phyloP scores from a whole-genome alignment of 139 green algal genomes.

The Chlamydomonas sp. region DNA sequence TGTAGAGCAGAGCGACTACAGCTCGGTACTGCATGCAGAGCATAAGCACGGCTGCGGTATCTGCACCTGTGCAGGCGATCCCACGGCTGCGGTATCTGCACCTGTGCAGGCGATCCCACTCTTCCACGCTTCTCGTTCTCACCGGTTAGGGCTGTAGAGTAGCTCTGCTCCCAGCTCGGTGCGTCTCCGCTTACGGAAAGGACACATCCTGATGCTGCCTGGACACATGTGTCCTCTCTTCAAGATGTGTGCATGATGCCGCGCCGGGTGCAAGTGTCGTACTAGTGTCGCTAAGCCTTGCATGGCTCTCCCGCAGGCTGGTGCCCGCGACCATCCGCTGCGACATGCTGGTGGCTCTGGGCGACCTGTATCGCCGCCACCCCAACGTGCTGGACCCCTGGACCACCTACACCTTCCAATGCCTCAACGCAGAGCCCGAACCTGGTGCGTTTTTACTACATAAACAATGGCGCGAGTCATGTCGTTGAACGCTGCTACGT shows the following conservation, averaged over 20 bases:
- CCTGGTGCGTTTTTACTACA: neutral
- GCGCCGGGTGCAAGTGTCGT: too few relatives aligned
- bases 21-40: neutral
- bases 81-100: neutral
- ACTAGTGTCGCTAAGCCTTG: too few relatives aligned
- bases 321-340: constrained; percentile 46
- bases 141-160: too few relatives aligned
- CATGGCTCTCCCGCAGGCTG: neutral
- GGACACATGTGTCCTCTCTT: too few relatives aligned
- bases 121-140: too few relatives aligned
- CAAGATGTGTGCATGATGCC: too few relatives aligned
- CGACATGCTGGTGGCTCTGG: constrained; percentile 89
- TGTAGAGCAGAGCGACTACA: neutral
- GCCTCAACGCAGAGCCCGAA: constrained; percentile 55
- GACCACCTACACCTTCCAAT: constrained; percentile 87
- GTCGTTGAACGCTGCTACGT: too few relatives aligned
- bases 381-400: constrained; percentile 96
- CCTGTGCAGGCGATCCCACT: too few relatives aligned
- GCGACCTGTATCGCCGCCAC: constrained; percentile 91
- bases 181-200: too few relatives aligned
- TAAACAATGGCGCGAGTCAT: too few relatives aligned
- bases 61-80: too few relatives aligned
- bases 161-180: neutral
- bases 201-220: too few relatives aligned
- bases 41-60: neutral